phyloP scores from a whole-genome alignment of 139 green algal genomes.

The Zygnema cylindricum region DNA sequence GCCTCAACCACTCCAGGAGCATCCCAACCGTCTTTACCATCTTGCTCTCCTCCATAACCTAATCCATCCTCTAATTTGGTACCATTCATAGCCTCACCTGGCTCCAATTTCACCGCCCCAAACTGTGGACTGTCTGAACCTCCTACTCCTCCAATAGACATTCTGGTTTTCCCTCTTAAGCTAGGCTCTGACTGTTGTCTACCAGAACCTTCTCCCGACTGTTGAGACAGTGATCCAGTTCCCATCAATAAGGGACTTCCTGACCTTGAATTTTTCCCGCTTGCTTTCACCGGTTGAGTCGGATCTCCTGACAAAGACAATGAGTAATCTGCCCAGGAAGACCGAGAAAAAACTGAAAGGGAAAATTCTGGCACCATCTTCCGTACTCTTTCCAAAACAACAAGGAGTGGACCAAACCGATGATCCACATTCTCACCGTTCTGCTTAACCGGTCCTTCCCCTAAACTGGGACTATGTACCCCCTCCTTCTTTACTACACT shows the following conservation, averaged over 20 bases:
- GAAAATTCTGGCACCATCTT: neutral
- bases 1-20: neutral
- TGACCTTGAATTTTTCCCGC: neutral
- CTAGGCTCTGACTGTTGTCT: neutral
- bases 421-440: no score
- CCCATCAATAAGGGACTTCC: neutral
- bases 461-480: no score
- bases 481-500: neutral
- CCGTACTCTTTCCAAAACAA: neutral
- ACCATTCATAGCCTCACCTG: no score
- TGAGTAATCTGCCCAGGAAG: neutral
- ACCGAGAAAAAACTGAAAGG: neutral
- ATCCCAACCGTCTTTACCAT: neutral
- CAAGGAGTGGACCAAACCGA: neutral
- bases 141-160: neutral
- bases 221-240: no score
- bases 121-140: neutral
- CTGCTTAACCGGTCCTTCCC: no score
- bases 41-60: neutral
- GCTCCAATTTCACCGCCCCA: neutral
- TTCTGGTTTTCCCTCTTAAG: constrained; percentile 4
- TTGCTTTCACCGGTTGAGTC: neutral
- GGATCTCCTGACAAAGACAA: neutral
- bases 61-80: no score
- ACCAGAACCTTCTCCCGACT: no score